Conservation (phyloP, 768 basidiomycete species). For the Lactarius hatsudake region DNA sequence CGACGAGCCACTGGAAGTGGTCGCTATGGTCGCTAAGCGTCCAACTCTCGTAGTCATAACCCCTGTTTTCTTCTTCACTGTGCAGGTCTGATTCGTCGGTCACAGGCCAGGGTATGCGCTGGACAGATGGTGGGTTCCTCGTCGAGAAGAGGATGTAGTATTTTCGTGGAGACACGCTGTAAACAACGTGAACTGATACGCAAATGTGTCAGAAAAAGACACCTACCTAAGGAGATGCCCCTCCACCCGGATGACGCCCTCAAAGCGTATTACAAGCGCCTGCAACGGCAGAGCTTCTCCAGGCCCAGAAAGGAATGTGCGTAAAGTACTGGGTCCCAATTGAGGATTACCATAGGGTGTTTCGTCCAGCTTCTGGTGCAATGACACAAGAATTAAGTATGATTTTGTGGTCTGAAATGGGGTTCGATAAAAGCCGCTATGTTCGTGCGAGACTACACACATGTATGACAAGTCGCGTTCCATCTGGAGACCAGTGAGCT, state of each 20-base stretch:
- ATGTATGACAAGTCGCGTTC: slow-evolving; percentile 73
- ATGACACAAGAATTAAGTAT: slow-evolving; percentile 70
- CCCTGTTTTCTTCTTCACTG: slow-evolving; percentile 34
- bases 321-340: slow-evolving; percentile 52
- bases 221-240: slow-evolving; percentile 66
- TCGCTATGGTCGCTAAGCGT: slow-evolving; percentile 51
- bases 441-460: slow-evolving; percentile 40
- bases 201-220: slow-evolving; percentile 16
- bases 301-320: slow-evolving; percentile 72
- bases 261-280: slow-evolving; percentile 65
- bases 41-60: slow-evolving; percentile 65
- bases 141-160: slow-evolving; percentile 73
- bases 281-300: slow-evolving; percentile 76
- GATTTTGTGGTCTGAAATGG: slow-evolving; percentile 68
- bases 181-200: slow-evolving; percentile 10
- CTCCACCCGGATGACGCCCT: slow-evolving; percentile 79
- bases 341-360: slow-evolving; percentile 53
- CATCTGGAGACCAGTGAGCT: slow-evolving; percentile 82
- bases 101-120: slow-evolving; percentile 82
- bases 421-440: not conserved
- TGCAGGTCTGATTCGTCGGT: slow-evolving; percentile 42
- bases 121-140: slow-evolving; percentile 67
- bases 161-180: slow-evolving; percentile 72
- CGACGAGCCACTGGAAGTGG: slow-evolving; percentile 69
- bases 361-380: slow-evolving; percentile 56